Percentiles rank a stretch among this genome's conserved stretches.
Evolutionary conservation across 345 rosid species (phyloP).

Genomic region (Eucalyptus cloeziana): DNA sequence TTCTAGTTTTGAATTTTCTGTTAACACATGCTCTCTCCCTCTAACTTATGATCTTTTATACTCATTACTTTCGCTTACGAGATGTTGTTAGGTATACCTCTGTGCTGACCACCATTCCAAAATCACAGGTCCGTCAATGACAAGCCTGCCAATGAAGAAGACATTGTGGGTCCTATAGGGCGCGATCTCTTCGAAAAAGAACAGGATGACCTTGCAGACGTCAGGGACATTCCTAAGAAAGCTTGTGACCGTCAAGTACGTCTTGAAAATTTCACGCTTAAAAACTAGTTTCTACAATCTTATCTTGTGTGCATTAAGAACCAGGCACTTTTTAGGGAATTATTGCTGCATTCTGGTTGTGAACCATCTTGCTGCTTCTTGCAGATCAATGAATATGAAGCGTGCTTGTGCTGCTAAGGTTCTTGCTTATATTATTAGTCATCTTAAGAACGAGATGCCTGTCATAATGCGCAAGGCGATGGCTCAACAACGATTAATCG

Average conservation of each 20-base stretch:
- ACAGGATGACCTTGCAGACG: slow-evolving; percentile 67
- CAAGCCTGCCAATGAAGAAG: slow-evolving; percentile 56
- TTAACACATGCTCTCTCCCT: neutral
- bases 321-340: neutral
- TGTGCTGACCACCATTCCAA: neutral
- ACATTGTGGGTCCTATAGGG: slow-evolving; percentile 47
- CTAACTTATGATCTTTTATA: neutral
- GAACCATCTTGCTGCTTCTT: neutral
- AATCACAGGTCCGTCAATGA: slow-evolving; percentile 68
- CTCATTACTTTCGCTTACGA: neutral
- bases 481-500: slow-evolving; percentile 66
- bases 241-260: slow-evolving; percentile 85
- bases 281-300: neutral
- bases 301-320: neutral
- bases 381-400: slow-evolving; percentile 83
- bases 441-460: slow-evolving; percentile 88
- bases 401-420: slow-evolving; percentile 90
- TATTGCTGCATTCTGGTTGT: neutral
- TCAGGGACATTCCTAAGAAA: slow-evolving; percentile 70
- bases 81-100: neutral
- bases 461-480: slow-evolving; percentile 84
- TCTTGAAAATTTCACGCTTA: slow-evolving; percentile 12
- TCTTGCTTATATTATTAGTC: slow-evolving; percentile 80
- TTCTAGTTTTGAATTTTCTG: neutral
- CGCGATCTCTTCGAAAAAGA: slow-evolving; percentile 78